Conservation (phyloP, 176 grass and related monocot genomes). For the Raddia distichophylla region DNA sequence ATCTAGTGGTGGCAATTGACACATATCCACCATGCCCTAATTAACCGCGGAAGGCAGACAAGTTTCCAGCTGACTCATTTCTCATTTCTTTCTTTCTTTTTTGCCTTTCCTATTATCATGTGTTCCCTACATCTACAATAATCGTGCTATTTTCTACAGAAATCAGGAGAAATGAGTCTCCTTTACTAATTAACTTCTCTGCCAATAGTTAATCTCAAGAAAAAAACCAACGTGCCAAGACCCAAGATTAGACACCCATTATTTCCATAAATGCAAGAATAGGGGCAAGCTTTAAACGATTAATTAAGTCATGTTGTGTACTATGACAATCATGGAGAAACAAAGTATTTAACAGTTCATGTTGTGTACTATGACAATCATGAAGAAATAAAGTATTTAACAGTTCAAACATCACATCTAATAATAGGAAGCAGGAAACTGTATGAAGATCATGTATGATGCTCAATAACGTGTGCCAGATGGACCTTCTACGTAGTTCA, state of each 20-base stretch:
- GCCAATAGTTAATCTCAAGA: not conserved
- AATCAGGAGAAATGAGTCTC: not conserved
- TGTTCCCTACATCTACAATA: not conserved
- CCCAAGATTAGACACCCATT: not conserved
- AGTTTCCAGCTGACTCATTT: not conserved
- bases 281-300: not conserved
- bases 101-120: not conserved
- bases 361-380: not conserved
- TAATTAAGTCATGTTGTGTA: not conserved
- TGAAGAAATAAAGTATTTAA: not conserved
- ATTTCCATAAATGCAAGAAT: not conserved
- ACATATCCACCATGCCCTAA: too few relatives aligned
- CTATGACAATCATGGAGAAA: not conserved
- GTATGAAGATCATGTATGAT: not conserved
- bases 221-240: not conserved
- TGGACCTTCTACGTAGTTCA: not conserved
- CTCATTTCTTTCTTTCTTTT: not conserved
- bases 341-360: not conserved
- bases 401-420: not conserved
- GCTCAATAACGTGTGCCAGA: not conserved
- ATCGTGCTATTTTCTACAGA: not conserved
- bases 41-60: too few relatives aligned
- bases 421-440: not conserved
- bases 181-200: not conserved
- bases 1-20: not conserved